Percentiles rank a stretch among this genome's conserved stretches.
Conservation (phyloP, 2,329 filamentous ascomycete genomes). For the Xylaria sp. region DNA sequence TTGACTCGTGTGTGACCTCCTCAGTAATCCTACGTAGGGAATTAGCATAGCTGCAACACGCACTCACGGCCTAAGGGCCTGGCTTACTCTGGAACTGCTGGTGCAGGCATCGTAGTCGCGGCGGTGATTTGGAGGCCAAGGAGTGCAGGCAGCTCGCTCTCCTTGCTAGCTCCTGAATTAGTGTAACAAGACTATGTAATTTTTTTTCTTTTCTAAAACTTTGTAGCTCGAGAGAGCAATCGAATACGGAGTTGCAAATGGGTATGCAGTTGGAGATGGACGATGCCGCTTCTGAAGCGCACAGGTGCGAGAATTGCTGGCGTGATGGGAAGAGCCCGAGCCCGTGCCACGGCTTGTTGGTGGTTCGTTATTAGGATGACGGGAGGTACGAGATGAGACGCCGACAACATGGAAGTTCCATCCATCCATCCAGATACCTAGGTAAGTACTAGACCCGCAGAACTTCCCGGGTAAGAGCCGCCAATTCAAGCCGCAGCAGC, state of each 20-base stretch:
- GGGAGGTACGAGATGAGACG: conserved; percentile 15
- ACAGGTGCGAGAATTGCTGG: conserved; percentile 4
- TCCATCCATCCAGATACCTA: not conserved
- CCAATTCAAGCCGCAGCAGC: conserved; percentile 2
- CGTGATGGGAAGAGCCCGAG: conserved; percentile 9
- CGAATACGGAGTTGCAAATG: conserved; percentile 1
- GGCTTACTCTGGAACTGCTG: conserved; percentile 51
- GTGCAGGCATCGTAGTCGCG: conserved; percentile 48
- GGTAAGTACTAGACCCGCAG: not conserved
- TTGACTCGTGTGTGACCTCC: conserved; percentile 88
- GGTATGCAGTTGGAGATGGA: conserved; percentile 9
- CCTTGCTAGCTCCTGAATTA: conserved; percentile 31
- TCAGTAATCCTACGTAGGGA: conserved; percentile 79
- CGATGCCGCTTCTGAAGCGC: not conserved
- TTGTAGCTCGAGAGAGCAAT: not conserved
- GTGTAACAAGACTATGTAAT: conserved; percentile 2
- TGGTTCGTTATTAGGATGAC: conserved; percentile 21
- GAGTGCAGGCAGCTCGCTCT: conserved; percentile 37
- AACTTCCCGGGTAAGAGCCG: conserved; percentile 10
- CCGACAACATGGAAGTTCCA: conserved; percentile 7
- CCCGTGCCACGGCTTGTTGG: conserved; percentile 3
- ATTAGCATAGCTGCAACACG: conserved; percentile 23
- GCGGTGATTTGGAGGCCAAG: conserved; percentile 21
- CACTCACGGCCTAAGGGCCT: conserved; percentile 5
- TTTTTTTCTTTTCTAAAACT: not conserved